phyloP scores from a whole-genome alignment of 768 basidiomycete genomes.

The Suillus cothurnatus region DNA sequence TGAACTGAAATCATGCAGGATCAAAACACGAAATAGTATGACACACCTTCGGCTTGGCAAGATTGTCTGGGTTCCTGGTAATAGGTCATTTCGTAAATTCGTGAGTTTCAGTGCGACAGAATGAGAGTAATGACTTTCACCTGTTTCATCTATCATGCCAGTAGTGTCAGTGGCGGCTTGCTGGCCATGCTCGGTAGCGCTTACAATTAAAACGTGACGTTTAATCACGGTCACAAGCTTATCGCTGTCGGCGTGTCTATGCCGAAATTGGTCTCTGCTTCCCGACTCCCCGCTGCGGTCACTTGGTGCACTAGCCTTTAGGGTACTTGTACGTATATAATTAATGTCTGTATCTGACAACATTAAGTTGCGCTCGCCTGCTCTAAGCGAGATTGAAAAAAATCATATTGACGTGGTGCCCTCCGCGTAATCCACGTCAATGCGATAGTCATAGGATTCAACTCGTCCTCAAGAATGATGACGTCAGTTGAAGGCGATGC shows the following conservation, averaged over 20 bases:
- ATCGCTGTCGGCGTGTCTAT: too few species aligned
- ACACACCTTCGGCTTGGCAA: constrained; percentile 3
- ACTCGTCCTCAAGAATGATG: too few species aligned
- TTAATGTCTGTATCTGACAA: not conserved
- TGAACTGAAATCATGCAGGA: not conserved
- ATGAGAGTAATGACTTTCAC: not conserved
- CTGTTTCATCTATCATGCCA: not conserved
- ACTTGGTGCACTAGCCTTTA: too few species aligned
- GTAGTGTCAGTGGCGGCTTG: not conserved
- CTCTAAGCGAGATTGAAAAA: not conserved
- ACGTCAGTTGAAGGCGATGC: not conserved
- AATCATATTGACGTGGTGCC: too few species aligned
- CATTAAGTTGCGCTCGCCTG: not conserved
- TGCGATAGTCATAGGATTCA: too few species aligned
- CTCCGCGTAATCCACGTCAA: too few species aligned
- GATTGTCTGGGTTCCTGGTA: not conserved
- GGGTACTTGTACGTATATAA: not conserved
- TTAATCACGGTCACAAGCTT: not conserved
- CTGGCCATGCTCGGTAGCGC: too few species aligned
- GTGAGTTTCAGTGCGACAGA: not conserved
- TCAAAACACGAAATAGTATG: not conserved
- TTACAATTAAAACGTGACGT: not conserved
- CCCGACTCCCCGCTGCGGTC: too few species aligned
- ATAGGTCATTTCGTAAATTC: not conserved
- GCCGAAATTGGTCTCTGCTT: too few species aligned